Evolutionary conservation across 2,329 filamentous ascomycete genomes (phyloP).

Genomic region (Fusarium pseudonygamai): DNA sequence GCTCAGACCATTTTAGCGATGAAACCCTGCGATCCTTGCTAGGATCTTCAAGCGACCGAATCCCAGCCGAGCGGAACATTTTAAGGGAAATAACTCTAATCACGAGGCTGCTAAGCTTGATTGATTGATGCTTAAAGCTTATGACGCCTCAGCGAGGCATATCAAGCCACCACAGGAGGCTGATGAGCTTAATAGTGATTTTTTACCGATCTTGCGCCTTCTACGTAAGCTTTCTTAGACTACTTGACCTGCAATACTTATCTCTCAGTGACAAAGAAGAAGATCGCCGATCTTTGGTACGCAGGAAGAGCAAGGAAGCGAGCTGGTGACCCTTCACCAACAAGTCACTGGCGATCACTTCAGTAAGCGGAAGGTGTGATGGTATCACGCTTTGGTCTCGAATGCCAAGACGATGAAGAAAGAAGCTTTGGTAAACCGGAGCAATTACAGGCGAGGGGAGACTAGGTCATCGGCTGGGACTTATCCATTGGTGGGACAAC

Average conservation of each 20-base stretch:
- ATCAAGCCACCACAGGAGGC: no score
- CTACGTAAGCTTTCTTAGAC: no score
- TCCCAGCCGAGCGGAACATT: background rate
- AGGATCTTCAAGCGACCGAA: conserved; percentile 2
- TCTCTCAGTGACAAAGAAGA: background rate
- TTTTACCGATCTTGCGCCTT: background rate
- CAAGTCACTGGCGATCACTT: background rate
- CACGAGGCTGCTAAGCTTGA: background rate
- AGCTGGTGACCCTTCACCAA: background rate
- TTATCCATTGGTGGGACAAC: conserved; percentile 6
- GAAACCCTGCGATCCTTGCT: background rate
- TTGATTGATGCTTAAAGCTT: no score
- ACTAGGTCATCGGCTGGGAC: background rate
- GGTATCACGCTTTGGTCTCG: background rate
- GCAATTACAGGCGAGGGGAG: background rate
- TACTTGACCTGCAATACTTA: background rate
- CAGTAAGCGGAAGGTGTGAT: background rate
- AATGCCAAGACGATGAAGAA: background rate
- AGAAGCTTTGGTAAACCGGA: background rate
- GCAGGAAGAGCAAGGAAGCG: background rate
- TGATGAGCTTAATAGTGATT: background rate
- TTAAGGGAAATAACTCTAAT: background rate
- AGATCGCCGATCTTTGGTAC: no score
- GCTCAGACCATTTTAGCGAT: background rate
- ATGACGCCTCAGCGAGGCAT: no score